A percentile compares a stretch with the other conserved stretches of the same genome.
Evolutionary conservation across 768 basidiomycete species (phyloP).

Genomic region (Trametes villosa): DNA sequence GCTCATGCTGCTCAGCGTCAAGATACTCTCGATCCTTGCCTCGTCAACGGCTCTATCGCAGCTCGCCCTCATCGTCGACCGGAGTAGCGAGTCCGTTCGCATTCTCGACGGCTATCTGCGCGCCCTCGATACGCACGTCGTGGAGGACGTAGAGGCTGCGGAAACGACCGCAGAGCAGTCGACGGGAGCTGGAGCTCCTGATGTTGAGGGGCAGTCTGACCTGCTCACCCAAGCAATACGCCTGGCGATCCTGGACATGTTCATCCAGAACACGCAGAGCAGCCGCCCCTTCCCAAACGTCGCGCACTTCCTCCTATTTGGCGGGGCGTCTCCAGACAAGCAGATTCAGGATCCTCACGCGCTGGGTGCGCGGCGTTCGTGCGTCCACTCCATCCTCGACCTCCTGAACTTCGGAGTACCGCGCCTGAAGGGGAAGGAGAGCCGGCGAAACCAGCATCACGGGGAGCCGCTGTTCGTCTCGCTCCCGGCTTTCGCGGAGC

Average conservation of each 20-base stretch:
- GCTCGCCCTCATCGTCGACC: constrained; percentile 77
- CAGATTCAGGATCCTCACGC: constrained; percentile 82
- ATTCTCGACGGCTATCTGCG: constrained; percentile 80
- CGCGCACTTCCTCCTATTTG: constrained; percentile 87
- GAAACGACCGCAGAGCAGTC: constrained; percentile 62
- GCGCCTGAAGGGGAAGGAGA: constrained; percentile 50
- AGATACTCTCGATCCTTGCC: constrained; percentile 72
- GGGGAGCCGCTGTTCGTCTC: constrained; percentile 61
- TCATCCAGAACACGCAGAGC: constrained; percentile 75
- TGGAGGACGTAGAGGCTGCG: constrained; percentile 61
- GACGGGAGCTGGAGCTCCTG: constrained; percentile 77
- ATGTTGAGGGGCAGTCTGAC: constrained; percentile 49
- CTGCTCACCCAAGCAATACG: constrained; percentile 70
- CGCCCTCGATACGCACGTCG: constrained; percentile 63
- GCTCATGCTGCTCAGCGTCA: constrained; percentile 75
- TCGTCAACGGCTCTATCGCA: constrained; percentile 69
- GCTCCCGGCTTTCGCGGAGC: constrained; percentile 82
- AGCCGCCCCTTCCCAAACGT: constrained; percentile 75
- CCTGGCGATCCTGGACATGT: constrained; percentile 76
- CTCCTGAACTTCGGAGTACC: constrained; percentile 77
- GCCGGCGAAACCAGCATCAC: constrained; percentile 29
- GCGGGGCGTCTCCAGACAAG: constrained; percentile 58
- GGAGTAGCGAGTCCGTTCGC: constrained; percentile 82
- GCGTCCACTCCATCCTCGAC: constrained; percentile 81
- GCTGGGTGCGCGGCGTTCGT: constrained; percentile 67